phyloP scores from a whole-genome alignment of 768 basidiomycete genomes.

The Lanmaoa rubissima region DNA sequence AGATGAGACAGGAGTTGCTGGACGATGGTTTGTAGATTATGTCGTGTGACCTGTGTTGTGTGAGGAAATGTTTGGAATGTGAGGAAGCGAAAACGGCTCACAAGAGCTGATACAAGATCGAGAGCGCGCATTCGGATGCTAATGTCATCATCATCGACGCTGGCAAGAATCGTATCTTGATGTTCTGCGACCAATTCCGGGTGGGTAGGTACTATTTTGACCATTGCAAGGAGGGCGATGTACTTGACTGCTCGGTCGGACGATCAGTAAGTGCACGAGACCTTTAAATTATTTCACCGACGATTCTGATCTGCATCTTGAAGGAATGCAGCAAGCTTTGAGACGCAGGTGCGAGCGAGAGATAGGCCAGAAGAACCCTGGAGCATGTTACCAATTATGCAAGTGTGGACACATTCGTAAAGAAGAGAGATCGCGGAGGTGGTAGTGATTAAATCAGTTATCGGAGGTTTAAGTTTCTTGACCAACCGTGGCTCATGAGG shows the following conservation, averaged over 20 bases:
- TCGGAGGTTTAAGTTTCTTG: conserved; percentile 89
- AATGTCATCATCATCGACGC: conserved; percentile 90
- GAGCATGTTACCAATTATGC: conserved; percentile 96
- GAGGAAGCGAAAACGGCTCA: conserved; percentile 32
- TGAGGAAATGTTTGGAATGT: neutral
- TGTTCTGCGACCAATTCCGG: conserved; percentile 88
- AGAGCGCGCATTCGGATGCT: conserved; percentile 96
- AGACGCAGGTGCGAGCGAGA: conserved; percentile 84
- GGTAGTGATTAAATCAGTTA: conserved; percentile 93
- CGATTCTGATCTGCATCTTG: conserved; percentile 94
- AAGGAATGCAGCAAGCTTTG: conserved; percentile 89
- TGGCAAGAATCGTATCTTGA: conserved; percentile 86
- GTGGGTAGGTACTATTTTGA: conserved; percentile 92
- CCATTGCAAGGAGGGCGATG: conserved; percentile 92
- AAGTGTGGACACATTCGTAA: conserved; percentile 98
- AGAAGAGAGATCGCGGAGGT: conserved; percentile 93
- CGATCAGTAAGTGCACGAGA: conserved; percentile 15
- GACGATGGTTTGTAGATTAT: conserved; percentile 86
- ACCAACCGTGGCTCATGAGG: conserved; percentile 92
- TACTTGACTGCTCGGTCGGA: conserved; percentile 77
- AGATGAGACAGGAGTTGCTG: conserved; percentile 89
- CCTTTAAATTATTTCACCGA: conserved; percentile 43
- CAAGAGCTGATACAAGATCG: conserved; percentile 93
- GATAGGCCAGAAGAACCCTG: conserved; percentile 72
- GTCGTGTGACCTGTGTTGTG: conserved; percentile 62